These are phyloP conservation scores for Cyclocybe cylindracea DNA, from an alignment of 768 basidiomycete genomes.

Conservation along the genomic window DNA sequence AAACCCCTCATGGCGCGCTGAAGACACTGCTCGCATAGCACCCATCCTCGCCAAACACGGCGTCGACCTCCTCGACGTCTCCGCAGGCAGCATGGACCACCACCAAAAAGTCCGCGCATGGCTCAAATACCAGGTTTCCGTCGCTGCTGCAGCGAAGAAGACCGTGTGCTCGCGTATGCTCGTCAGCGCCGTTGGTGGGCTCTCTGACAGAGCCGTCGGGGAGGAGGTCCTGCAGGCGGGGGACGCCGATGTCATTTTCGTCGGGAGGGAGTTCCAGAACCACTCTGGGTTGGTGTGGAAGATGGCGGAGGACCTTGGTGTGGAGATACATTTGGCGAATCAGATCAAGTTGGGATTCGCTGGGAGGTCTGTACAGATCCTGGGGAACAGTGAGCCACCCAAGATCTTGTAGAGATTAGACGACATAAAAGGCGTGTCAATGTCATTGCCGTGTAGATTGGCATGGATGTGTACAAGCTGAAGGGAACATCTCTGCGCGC, in stretches of 20 bases:
- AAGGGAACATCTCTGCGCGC: too few relatives aligned
- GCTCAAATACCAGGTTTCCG: slow-evolving; percentile 55
- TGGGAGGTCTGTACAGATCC: not conserved
- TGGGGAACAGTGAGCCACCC: too few relatives aligned
- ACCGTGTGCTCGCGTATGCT: slow-evolving; percentile 38
- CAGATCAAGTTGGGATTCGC: not conserved
- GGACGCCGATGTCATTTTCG: slow-evolving; percentile 57
- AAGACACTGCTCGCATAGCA: slow-evolving; percentile 67
- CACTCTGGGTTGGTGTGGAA: not conserved
- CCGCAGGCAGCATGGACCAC: slow-evolving; percentile 59
- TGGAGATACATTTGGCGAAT: not conserved
- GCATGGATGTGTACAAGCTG: too few relatives aligned
- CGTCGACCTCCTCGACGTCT: slow-evolving; percentile 77
- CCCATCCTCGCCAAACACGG: slow-evolving; percentile 63
- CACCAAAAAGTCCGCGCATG: slow-evolving; percentile 37
- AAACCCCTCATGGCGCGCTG: slow-evolving; percentile 66
- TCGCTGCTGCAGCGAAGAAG: slow-evolving; percentile 53
- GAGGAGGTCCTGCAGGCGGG: slow-evolving; percentile 58
- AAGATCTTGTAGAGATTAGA: too few relatives aligned
- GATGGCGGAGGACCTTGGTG: slow-evolving; percentile 1
- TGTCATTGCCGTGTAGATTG: too few relatives aligned
- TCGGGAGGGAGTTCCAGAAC: not conserved
- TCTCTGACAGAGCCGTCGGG: slow-evolving; percentile 55
- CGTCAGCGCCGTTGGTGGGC: slow-evolving; percentile 53
- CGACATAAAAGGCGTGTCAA: too few relatives aligned